Conservation (phyloP, 768 basidiomycete species). For the Inosperma sp. region DNA sequence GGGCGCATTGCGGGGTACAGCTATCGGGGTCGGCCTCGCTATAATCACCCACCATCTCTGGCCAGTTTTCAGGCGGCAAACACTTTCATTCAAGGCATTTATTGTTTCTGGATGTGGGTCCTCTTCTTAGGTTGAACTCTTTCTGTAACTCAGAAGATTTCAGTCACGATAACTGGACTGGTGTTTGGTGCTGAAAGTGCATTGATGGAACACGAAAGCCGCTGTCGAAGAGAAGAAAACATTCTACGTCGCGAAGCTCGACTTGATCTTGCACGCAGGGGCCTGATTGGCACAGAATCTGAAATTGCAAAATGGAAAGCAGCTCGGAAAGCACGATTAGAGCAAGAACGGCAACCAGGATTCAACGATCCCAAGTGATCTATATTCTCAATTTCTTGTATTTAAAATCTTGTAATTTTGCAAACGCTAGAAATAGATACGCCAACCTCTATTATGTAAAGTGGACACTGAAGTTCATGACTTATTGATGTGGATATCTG, state of each 20-base stretch:
- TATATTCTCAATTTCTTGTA: no score
- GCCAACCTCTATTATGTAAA: no score
- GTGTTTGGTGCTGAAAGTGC: slow-evolving; percentile 75
- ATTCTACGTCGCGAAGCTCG: slow-evolving; percentile 67
- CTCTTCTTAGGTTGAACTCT: slow-evolving; percentile 12
- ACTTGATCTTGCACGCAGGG: slow-evolving; percentile 67
- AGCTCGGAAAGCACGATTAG: slow-evolving; percentile 12
- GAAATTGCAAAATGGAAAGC: slow-evolving; percentile 80
- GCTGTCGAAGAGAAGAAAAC: slow-evolving; percentile 63
- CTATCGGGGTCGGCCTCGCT: slow-evolving; percentile 55
- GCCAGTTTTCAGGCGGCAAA: slow-evolving; percentile 77
- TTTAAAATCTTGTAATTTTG: no score
- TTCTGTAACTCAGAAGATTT: neutral
- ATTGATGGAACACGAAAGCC: slow-evolving; percentile 63
- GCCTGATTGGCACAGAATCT: slow-evolving; percentile 76
- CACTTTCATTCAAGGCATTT: slow-evolving; percentile 77
- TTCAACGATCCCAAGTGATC: neutral
- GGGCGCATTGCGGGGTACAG: slow-evolving; percentile 51
- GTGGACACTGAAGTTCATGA: no score
- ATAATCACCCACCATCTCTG: slow-evolving; percentile 65
- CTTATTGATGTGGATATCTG: no score
- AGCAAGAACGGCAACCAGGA: neutral
- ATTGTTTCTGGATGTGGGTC: slow-evolving; percentile 65
- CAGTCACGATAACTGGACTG: slow-evolving; percentile 63
- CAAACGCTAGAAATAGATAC: no score